These are phyloP conservation scores for Wickerhamia fluorescens DNA, from an alignment of 805 yeast genomes.

Conservation along the genomic window DNA sequence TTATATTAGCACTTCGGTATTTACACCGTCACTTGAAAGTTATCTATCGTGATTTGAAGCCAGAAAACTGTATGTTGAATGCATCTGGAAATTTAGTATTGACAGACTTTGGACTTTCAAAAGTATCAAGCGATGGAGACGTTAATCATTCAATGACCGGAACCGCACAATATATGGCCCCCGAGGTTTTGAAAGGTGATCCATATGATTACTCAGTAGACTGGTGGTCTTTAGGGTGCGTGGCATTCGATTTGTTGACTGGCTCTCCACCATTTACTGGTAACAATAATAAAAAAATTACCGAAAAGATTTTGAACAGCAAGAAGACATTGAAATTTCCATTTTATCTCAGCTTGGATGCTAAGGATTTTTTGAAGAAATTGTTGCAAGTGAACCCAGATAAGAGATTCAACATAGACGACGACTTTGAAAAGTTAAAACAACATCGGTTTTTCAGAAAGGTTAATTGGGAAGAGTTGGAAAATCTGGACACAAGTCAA, in stretches of 20 bases:
- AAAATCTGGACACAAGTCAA: constrained; percentile 11
- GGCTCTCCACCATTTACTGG: constrained; percentile 43
- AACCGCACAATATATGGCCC: constrained; percentile 43
- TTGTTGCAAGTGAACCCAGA: constrained; percentile 30
- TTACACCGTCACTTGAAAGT: constrained; percentile 32
- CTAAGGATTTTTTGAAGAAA: constrained; percentile 34
- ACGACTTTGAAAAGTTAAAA: constrained; percentile 25
- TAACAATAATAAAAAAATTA: constrained; percentile 30
- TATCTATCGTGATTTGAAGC: constrained; percentile 38
- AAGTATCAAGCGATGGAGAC: constrained; percentile 20
- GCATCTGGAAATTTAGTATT: constrained; percentile 34
- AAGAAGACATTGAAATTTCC: constrained; percentile 30
- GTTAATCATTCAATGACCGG: constrained; percentile 31
- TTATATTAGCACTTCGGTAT: constrained; percentile 33
- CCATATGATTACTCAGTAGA: constrained; percentile 36
- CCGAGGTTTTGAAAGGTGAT: constrained; percentile 37
- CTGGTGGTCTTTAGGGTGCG: constrained; percentile 44
- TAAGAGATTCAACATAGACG: constrained; percentile 33
- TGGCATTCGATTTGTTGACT: constrained; percentile 35
- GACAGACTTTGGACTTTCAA: constrained; percentile 39
- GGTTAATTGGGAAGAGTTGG: constrained; percentile 31
- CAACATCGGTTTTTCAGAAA: constrained; percentile 33
- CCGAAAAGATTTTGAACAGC: constrained; percentile 30
- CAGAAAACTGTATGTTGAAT: constrained; percentile 40
- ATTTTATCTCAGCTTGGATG: constrained; percentile 34